A percentile compares a stretch with the other conserved stretches of the same genome.
These are phyloP conservation scores for Mycosphaerella arachidis DNA, from an alignment of 2,329 filamentous ascomycete species.

Conservation along the genomic window DNA sequence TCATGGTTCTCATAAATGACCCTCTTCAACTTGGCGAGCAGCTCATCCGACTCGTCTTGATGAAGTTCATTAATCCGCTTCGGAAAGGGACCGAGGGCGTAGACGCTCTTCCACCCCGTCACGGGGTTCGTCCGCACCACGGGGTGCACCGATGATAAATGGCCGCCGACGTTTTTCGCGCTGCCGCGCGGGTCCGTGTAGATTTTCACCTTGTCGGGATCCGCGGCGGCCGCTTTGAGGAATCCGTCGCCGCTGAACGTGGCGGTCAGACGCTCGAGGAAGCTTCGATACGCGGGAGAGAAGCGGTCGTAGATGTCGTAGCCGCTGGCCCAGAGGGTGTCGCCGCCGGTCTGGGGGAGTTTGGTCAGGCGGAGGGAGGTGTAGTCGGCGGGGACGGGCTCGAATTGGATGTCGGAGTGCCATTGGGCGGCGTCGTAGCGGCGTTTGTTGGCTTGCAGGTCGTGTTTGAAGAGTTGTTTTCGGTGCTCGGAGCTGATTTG, in stretches of 20 bases:
- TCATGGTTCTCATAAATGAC: slow-evolving; percentile 49
- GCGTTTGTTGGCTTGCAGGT: slow-evolving; percentile 24
- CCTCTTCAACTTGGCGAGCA: slow-evolving; percentile 25
- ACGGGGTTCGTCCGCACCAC: slow-evolving; percentile 57
- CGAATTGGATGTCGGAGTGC: slow-evolving; percentile 62
- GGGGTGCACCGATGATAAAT: slow-evolving; percentile 38
- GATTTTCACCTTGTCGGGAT: slow-evolving; percentile 20
- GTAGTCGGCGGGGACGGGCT: slow-evolving; percentile 61
- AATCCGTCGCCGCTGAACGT: slow-evolving; percentile 38
- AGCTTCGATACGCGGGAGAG: slow-evolving; percentile 52
- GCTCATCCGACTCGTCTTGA: slow-evolving; percentile 21
- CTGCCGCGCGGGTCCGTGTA: slow-evolving; percentile 23
- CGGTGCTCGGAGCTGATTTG: slow-evolving; percentile 56
- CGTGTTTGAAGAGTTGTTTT: slow-evolving; percentile 43
- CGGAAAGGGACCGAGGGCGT: slow-evolving; percentile 56
- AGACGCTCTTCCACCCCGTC: slow-evolving; percentile 59
- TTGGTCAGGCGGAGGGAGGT: slow-evolving; percentile 54
- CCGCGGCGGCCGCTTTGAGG: slow-evolving; percentile 33
- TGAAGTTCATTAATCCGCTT: slow-evolving; percentile 51
- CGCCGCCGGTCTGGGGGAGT: slow-evolving; percentile 51
- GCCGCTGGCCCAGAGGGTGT: slow-evolving; percentile 64
- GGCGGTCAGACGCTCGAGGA: slow-evolving; percentile 57
- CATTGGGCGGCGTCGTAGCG: slow-evolving; percentile 29
- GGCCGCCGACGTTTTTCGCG: slow-evolving; percentile 22
- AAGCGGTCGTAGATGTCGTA: slow-evolving; percentile 65